phyloP scores from a whole-genome alignment of 2,329 filamentous ascomycete species.

The Cladorrhinum sp. region DNA sequence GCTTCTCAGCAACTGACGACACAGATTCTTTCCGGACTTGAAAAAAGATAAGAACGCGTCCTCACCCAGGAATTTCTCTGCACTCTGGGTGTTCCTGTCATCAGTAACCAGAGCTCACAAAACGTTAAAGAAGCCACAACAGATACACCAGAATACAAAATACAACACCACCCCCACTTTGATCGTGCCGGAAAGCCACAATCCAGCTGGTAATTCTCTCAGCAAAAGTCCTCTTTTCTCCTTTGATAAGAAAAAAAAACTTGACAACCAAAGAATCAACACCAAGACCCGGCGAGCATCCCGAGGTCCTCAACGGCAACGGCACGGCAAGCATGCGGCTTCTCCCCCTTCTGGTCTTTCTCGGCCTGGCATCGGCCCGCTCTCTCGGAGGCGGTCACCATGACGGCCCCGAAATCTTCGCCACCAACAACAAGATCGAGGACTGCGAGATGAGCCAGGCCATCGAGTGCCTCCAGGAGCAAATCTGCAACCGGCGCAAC shows the following conservation, averaged over 20 bases:
- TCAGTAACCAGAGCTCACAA: neutral
- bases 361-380: neutral
- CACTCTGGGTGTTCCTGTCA: neutral
- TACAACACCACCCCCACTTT: too few species aligned
- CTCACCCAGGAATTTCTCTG: neutral
- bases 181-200: too few species aligned
- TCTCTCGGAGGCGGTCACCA: neutral
- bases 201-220: too few species aligned
- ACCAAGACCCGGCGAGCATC: too few species aligned
- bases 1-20: neutral
- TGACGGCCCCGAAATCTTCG: slow-evolving; percentile 15
- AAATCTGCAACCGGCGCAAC: slow-evolving; percentile 12
- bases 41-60: neutral
- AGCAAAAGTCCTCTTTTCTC: too few species aligned
- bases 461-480: slow-evolving; percentile 16
- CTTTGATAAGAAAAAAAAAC: too few species aligned
- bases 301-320: neutral
- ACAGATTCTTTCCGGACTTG: neutral
- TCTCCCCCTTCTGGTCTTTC: neutral
- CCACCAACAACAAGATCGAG: slow-evolving; percentile 15
- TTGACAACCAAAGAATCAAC: too few species aligned
- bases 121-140: neutral
- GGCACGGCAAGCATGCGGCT: neutral
- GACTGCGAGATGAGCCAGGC: slow-evolving; percentile 19
- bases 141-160: neutral